phyloP scores from a whole-genome alignment of 2,329 filamentous ascomycete species.

The Fusarium sp. region DNA sequence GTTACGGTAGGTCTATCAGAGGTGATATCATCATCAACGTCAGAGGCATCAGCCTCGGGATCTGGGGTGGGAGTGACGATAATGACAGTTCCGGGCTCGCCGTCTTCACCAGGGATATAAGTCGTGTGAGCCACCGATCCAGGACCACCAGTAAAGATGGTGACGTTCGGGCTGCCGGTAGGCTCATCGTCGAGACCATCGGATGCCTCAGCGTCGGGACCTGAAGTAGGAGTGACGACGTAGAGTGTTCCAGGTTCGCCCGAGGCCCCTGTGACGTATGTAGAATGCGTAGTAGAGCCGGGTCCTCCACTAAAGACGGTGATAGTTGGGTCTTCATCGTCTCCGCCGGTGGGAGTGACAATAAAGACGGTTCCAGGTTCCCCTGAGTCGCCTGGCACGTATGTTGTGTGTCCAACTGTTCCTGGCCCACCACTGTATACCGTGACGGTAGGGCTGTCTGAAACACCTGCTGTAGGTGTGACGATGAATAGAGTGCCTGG shows the following conservation, averaged over 20 bases:
- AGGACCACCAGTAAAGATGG: slow-evolving; percentile 10
- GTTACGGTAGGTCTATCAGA: slow-evolving; percentile 5
- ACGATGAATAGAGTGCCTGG: slow-evolving; percentile 15
- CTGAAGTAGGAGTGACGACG: slow-evolving; percentile 16
- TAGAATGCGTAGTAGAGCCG: background rate
- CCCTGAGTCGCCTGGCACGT: background rate
- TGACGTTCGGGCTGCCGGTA: background rate
- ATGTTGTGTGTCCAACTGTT: background rate
- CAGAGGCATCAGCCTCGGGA: background rate
- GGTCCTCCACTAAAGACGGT: background rate
- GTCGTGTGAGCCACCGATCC: background rate
- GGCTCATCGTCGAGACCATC: background rate
- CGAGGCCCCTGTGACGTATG: slow-evolving; percentile 2
- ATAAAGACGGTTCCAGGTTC: background rate
- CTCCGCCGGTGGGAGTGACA: background rate
- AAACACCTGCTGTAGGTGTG: background rate
- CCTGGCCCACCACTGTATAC: slow-evolving; percentile 9
- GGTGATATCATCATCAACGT: background rate
- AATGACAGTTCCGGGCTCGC: slow-evolving; percentile 1
- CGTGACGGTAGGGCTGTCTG: background rate
- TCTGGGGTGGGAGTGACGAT: slow-evolving; percentile 17
- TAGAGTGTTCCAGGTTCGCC: slow-evolving; percentile 8
- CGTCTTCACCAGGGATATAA: background rate
- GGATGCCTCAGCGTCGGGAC: background rate
- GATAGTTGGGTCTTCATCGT: background rate